Percentiles rank a stretch among this genome's conserved stretches.
phyloP scores from a whole-genome alignment of 1,284 basidiomycete genomes.

The Apiotrichum montevideense region DNA sequence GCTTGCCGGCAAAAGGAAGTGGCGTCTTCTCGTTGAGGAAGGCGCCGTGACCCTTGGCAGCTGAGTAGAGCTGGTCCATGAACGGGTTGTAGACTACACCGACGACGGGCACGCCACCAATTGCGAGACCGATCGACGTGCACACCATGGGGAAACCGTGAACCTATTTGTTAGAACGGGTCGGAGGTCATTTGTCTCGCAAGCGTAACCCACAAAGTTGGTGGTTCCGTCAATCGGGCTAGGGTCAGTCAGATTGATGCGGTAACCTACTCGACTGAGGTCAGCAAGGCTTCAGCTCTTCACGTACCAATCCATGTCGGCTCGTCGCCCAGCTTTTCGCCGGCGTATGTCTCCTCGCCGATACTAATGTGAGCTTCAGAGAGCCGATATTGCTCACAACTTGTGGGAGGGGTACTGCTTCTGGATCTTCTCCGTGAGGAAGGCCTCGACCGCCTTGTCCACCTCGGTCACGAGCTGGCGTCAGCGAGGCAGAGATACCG shows the following conservation, averaged over 20 bases:
- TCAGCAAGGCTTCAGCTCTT: constrained; percentile 45
- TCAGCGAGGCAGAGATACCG: neutral
- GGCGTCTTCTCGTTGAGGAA: constrained; percentile 58
- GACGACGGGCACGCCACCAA: constrained; percentile 69
- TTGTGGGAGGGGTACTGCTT: constrained; percentile 67
- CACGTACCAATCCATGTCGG: constrained; percentile 71
- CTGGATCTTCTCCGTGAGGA: constrained; percentile 67
- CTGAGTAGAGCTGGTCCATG: constrained; percentile 77
- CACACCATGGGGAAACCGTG: constrained; percentile 73
- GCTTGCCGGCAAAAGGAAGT: constrained; percentile 66
- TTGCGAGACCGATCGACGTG: constrained; percentile 85
- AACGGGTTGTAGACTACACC: constrained; percentile 93
- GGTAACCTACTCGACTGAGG: constrained; percentile 31
- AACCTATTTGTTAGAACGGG: constrained; percentile 18
- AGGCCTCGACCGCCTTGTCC: constrained; percentile 84
- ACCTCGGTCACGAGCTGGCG: constrained; percentile 82
- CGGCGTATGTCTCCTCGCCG: constrained; percentile 79
- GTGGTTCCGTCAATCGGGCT: constrained; percentile 58
- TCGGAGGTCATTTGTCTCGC: too few relatives aligned
- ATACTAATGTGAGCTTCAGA: constrained; percentile 55
- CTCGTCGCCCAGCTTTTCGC: constrained; percentile 67
- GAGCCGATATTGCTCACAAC: constrained; percentile 57
- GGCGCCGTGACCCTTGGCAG: constrained; percentile 69
- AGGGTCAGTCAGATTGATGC: neutral
- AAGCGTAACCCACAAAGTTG: constrained; percentile 63